Evolutionary conservation across 257 asterid species (phyloP).

Genomic region (Nyctanthes arbortristis): DNA sequence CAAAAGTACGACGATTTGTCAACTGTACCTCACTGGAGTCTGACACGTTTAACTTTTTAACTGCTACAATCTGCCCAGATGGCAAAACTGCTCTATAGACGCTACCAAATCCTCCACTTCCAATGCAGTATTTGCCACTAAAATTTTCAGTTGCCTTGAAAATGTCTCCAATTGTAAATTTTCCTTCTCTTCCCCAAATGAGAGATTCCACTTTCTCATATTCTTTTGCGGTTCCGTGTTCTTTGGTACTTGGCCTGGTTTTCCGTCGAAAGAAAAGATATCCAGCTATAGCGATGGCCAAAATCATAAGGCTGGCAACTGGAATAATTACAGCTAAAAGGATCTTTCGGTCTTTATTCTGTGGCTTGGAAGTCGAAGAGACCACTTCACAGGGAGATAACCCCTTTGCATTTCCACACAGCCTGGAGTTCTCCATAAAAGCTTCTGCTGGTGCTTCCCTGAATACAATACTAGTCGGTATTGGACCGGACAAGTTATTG

Average conservation of each 20-base stretch:
- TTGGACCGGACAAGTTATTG: slow-evolving; percentile 66
- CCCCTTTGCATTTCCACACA: slow-evolving; percentile 72
- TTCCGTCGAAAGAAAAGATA: slow-evolving; percentile 37
- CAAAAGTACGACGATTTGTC: slow-evolving; percentile 52
- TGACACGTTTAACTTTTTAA: slow-evolving; percentile 65
- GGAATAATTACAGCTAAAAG: slow-evolving; percentile 53
- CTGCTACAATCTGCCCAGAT: slow-evolving; percentile 67
- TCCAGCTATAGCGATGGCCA: slow-evolving; percentile 39
- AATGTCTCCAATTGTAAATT: slow-evolving; percentile 70
- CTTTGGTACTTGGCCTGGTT: slow-evolving; percentile 39
- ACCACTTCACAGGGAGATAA: slow-evolving; percentile 42
- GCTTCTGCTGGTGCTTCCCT: slow-evolving; percentile 40
- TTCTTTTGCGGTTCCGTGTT: slow-evolving; percentile 30
- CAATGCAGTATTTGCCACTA: slow-evolving; percentile 63
- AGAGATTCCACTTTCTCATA: slow-evolving; percentile 46
- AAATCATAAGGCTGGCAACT: slow-evolving; percentile 35
- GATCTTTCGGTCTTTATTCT: slow-evolving; percentile 36
- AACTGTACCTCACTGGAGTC: slow-evolving; percentile 60
- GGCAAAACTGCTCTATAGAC: slow-evolving; percentile 69
- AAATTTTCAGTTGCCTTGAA: slow-evolving; percentile 74
- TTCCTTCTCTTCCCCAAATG: slow-evolving; percentile 79
- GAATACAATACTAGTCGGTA: slow-evolving; percentile 55
- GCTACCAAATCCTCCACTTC: slow-evolving; percentile 86
- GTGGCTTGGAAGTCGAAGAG: slow-evolving; percentile 33
- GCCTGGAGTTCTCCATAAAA: slow-evolving; percentile 51